Percentiles rank a stretch among this genome's conserved stretches.
Evolutionary conservation across 441 rosid genomes (phyloP).

Genomic region (Adansonia madagascariensis): DNA sequence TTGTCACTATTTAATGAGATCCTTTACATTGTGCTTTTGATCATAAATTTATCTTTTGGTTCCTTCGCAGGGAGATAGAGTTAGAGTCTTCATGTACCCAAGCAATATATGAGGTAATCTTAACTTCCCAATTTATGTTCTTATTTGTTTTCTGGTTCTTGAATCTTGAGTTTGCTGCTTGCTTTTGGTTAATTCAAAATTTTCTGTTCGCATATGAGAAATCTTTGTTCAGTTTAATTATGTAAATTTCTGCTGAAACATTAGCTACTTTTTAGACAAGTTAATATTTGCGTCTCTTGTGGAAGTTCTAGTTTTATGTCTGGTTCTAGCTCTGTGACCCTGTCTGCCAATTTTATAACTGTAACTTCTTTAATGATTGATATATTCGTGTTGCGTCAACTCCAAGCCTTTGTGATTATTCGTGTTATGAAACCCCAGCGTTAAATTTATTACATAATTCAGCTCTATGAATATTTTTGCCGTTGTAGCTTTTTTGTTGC

Average conservation of each 20-base stretch:
- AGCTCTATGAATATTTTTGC: not conserved
- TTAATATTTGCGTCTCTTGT: not conserved
- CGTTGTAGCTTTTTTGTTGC: too few species aligned
- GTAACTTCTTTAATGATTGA: not conserved
- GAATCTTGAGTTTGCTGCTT: not conserved
- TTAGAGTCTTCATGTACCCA: constrained; percentile 81
- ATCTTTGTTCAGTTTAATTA: not conserved
- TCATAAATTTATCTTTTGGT: not conserved
- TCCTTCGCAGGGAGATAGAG: constrained; percentile 58
- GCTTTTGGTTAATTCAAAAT: not conserved
- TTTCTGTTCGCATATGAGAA: not conserved
- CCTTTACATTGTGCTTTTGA: not conserved
- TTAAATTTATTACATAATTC: not conserved
- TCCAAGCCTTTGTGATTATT: too few species aligned
- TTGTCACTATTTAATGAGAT: not conserved
- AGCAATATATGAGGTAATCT: constrained; percentile 67
- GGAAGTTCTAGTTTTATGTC: too few species aligned
- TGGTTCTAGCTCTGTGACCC: not conserved
- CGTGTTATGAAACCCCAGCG: too few species aligned
- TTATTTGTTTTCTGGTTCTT: not conserved
- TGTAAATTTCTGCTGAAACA: not conserved
- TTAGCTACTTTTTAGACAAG: not conserved
- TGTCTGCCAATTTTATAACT: not conserved
- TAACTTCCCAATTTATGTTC: not conserved
- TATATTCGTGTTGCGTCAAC: too few species aligned